These are phyloP conservation scores for Cutaneotrichosporon sp. DNA, from an alignment of 1,284 basidiomycete genomes.

Conservation along the genomic window DNA sequence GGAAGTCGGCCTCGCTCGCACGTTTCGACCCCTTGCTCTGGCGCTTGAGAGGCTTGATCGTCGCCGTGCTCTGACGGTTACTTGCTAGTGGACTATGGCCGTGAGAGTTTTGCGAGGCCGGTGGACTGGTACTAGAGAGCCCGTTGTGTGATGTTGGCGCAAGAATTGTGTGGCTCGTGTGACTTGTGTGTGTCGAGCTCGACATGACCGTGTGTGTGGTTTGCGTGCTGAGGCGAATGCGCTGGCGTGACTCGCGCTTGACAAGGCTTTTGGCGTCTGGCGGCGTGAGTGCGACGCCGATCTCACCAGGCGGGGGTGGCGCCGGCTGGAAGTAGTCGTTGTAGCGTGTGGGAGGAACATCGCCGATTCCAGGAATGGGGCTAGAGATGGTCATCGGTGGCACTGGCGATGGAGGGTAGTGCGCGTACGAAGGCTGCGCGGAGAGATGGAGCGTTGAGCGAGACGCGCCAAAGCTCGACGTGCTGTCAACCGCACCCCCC, in stretches of 20 bases:
- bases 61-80: constrained; percentile 1
- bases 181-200: neutral
- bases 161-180: neutral
- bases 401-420: neutral
- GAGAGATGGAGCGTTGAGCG: neutral
- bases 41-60: constrained; percentile 2
- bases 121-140: neutral
- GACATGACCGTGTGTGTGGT: neutral
- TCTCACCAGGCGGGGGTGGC: neutral
- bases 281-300: neutral
- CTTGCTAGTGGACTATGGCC: neutral
- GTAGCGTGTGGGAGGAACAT: neutral
- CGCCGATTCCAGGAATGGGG: neutral
- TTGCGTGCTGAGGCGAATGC: neutral
- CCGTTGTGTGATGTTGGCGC: neutral
- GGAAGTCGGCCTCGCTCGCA: constrained; percentile 11
- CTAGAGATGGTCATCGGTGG: neutral
- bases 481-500: neutral
- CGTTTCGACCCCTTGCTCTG: neutral
- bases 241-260: neutral
- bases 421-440: neutral
- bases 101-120: neutral
- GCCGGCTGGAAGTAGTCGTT: neutral
- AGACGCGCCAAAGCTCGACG: constrained; percentile 7
- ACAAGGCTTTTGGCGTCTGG: neutral